Base-by-base conservation (phyloP, 1,284 basidiomycete species). In the Kalmanozyma brasiliensis region DNA sequence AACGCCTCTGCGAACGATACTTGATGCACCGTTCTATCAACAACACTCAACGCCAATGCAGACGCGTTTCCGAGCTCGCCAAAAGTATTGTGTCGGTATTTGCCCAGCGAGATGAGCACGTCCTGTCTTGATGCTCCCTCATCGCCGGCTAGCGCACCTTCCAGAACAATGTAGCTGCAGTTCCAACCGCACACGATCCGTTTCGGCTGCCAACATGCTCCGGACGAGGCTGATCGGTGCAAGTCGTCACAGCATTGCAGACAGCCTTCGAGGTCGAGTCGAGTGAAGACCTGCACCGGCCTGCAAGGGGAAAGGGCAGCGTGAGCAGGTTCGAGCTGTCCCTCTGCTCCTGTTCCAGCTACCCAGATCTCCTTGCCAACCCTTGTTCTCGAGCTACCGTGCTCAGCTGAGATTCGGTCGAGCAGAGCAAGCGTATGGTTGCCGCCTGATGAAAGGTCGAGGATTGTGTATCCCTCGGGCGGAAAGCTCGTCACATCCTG, bases 381-480 rank as follows among this genome's bases (percentile, higher is more conserved):
- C 11, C 23, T 38, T 8, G 4, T 8, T 9, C 20, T 8, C 6
- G 33, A 8, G 17, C 11, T 17, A 8, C 23, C 34, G 10, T 33
- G n/a, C 7, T 7, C 29, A 4, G 19, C 10, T 10, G 14, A 23
- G 7, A 44, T 30, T 9, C 26, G 8, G 8, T 52, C 11, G 19
- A 69, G 33, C 29, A 73, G 23, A 8, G 66, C 66, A 8, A 69
- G 40, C 16, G 70, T 64, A 37, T 73, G 70, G 24, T 69, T 69
- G 29, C 53, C 56, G 32, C 70, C 70, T 1, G 66, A 73, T 16
- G 64, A 58, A 37, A 73, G 26, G 10, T 37, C 32, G 2, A 32
- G 14, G 3, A 73, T 24, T 7, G 38, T 48, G 29, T 22, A 55
- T 0, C 53, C 49, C 9, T 20, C 20, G 0, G 60, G 65, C 6